phyloP scores from a whole-genome alignment of 768 basidiomycete species.

The Mycena vulgaris region DNA sequence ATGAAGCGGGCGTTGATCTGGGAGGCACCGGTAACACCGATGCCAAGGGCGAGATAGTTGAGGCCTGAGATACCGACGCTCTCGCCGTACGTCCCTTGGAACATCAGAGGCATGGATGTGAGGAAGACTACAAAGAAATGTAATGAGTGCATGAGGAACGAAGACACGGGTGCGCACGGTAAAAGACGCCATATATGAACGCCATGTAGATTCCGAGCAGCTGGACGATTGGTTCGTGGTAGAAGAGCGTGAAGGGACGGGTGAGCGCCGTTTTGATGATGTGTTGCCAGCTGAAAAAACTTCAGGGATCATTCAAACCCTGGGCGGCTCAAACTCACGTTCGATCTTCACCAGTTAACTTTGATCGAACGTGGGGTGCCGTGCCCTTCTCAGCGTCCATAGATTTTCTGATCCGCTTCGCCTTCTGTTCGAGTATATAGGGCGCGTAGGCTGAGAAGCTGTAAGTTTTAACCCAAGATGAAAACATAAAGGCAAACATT shows the following conservation, averaged over 20 bases:
- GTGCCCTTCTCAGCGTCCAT: conserved; percentile 65
- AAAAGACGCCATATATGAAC: conserved; percentile 75
- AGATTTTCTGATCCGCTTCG: conserved; percentile 57
- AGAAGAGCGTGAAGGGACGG: conserved; percentile 78
- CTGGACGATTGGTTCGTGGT: conserved; percentile 76
- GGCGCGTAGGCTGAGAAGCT: conserved; percentile 58
- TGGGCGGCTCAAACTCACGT: conserved; percentile 50
- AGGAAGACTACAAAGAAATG: conserved; percentile 67
- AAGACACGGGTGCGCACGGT: conserved; percentile 51
- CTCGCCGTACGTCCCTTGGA: conserved; percentile 68
- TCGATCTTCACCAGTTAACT: conserved; percentile 50
- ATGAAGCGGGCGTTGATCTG: conserved; percentile 69
- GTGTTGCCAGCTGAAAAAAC: conserved; percentile 52
- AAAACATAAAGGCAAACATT: conserved; percentile 63
- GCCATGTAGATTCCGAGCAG: conserved; percentile 79
- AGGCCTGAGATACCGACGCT: conserved; percentile 72
- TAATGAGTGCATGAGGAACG: neutral
- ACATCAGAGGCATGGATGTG: conserved; percentile 76
- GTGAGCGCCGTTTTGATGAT: conserved; percentile 69
- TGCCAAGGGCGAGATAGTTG: conserved; percentile 80
- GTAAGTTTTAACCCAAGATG: conserved; percentile 42
- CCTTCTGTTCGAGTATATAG: conserved; percentile 65
- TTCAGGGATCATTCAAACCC: neutral
- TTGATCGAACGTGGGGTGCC: conserved; percentile 58
- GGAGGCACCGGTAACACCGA: conserved; percentile 69